Conservation (phyloP, 106 monocot species). For the Dioscorea alata region DNA sequence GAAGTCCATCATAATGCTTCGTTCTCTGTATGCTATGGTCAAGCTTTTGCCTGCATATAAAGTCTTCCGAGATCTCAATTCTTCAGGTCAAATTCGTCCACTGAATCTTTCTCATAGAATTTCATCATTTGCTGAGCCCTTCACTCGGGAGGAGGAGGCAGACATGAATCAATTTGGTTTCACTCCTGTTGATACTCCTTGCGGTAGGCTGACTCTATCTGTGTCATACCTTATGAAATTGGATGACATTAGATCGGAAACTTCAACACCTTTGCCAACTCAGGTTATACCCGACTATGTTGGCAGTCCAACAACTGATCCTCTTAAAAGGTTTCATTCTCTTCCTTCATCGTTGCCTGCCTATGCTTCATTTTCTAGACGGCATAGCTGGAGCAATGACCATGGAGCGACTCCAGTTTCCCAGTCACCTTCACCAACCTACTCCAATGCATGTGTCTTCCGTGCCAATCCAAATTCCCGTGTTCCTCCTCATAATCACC, state of each 20-base stretch:
- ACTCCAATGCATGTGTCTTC: conserved; percentile 17
- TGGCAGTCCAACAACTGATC: conserved; percentile 76
- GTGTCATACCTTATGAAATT: conserved; percentile 54
- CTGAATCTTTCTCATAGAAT: conserved; percentile 73
- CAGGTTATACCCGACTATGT: conserved; percentile 86
- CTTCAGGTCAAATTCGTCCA: conserved; percentile 38
- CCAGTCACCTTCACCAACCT: conserved; percentile 28
- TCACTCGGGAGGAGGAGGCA: conserved; percentile 57
- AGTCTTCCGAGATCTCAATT: conserved; percentile 60
- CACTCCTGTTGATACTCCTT: conserved; percentile 64
- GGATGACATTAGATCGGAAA: conserved; percentile 45
- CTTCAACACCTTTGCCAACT: conserved; percentile 37
- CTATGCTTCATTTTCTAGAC: conserved; percentile 29
- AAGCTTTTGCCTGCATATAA: conserved; percentile 81
- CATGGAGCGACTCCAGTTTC: conserved; percentile 33
- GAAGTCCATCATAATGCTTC: conserved; percentile 53
- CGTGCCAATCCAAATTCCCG: background rate
- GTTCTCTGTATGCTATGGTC: conserved; percentile 65
- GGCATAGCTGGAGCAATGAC: conserved; percentile 71
- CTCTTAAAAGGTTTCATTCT: conserved; percentile 55
- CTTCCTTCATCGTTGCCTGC: conserved; percentile 35
- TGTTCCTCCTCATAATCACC: conserved; percentile 11
- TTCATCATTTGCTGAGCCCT: conserved; percentile 64
- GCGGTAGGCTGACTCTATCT: conserved; percentile 52
- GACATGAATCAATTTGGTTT: conserved; percentile 62